Percentiles rank a stretch among this genome's conserved stretches.
These are phyloP conservation scores for Clonostachys rhizophaga DNA, from an alignment of 2,329 filamentous ascomycete species.

Conservation along the genomic window DNA sequence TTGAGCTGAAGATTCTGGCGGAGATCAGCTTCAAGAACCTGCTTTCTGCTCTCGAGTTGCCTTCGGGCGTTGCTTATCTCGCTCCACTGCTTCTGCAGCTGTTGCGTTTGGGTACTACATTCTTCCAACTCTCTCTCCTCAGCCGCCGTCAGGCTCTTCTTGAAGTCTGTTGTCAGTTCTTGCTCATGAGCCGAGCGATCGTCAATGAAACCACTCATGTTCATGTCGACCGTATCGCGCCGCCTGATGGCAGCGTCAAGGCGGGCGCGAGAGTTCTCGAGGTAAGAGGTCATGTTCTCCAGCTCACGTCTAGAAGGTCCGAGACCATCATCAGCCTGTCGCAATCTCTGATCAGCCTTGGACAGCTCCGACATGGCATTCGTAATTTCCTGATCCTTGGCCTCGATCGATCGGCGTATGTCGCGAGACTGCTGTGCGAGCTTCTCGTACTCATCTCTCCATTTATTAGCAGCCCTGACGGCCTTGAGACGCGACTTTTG, in stretches of 20 bases:
- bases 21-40: conserved; percentile 78
- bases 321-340: conserved; percentile 77
- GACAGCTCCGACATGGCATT: conserved; percentile 77
- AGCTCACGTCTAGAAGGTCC: conserved; percentile 76
- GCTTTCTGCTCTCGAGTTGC: conserved; percentile 76
- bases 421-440: conserved; percentile 59
- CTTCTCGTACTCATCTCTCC: conserved; percentile 69
- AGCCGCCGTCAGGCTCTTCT: conserved; percentile 77
- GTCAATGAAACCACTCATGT: conserved; percentile 71
- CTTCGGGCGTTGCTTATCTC: conserved; percentile 69
- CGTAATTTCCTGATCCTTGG: conserved; percentile 85
- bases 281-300: conserved; percentile 66
- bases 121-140: conserved; percentile 79
- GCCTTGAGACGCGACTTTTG: conserved; percentile 83
- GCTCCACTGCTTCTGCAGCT: conserved; percentile 72
- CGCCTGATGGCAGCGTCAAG: conserved; percentile 64
- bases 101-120: conserved; percentile 64
- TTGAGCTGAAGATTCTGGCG: conserved; percentile 85
- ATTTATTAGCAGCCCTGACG: conserved; percentile 69
- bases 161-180: conserved; percentile 83
- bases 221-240: conserved; percentile 66
- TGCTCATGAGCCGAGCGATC: conserved; percentile 73
- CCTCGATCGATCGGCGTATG: conserved; percentile 67
- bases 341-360: conserved; percentile 74
- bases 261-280: conserved; percentile 68